Evolutionary conservation across 2,329 filamentous ascomycete genomes (phyloP).

Genomic region (Pestalotiopsis sp.): DNA sequence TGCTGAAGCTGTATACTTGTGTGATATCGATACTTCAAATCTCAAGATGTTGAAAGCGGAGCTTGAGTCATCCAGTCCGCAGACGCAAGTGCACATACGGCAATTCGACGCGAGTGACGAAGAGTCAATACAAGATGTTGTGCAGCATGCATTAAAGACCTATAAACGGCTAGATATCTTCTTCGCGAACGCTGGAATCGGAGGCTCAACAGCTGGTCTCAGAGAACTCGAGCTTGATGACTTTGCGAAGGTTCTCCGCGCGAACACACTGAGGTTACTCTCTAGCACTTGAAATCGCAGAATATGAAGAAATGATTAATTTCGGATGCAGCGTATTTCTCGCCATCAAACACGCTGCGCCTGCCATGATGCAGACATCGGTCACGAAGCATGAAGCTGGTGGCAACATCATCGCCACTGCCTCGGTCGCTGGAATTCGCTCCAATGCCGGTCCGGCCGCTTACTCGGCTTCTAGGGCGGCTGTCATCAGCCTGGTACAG

Average conservation of each 20-base stretch:
- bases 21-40: slow-evolving; percentile 71
- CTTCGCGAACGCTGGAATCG: slow-evolving; percentile 89
- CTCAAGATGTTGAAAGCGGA: slow-evolving; percentile 77
- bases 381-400: slow-evolving; percentile 66
- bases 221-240: slow-evolving; percentile 67
- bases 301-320: background rate
- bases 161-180: slow-evolving; percentile 88
- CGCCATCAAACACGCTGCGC: slow-evolving; percentile 82
- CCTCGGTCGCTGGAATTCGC: slow-evolving; percentile 84
- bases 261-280: slow-evolving; percentile 74
- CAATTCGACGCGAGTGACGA: slow-evolving; percentile 85
- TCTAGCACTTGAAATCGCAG: background rate
- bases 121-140: slow-evolving; percentile 69
- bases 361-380: slow-evolving; percentile 80
- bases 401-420: slow-evolving; percentile 86
- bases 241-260: slow-evolving; percentile 78
- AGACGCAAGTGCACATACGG: slow-evolving; percentile 71
- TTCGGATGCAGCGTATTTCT: slow-evolving; percentile 70
- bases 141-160: slow-evolving; percentile 72
- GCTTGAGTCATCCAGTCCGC: slow-evolving; percentile 68
- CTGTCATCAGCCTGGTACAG: slow-evolving; percentile 87
- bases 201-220: slow-evolving; percentile 66
- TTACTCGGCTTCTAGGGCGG: slow-evolving; percentile 89
- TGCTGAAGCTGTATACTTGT: slow-evolving; percentile 83
- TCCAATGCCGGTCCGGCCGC: slow-evolving; percentile 88